Base-by-base conservation (phyloP, 805 yeast species). In the Metschnikowia sp. region DNA sequence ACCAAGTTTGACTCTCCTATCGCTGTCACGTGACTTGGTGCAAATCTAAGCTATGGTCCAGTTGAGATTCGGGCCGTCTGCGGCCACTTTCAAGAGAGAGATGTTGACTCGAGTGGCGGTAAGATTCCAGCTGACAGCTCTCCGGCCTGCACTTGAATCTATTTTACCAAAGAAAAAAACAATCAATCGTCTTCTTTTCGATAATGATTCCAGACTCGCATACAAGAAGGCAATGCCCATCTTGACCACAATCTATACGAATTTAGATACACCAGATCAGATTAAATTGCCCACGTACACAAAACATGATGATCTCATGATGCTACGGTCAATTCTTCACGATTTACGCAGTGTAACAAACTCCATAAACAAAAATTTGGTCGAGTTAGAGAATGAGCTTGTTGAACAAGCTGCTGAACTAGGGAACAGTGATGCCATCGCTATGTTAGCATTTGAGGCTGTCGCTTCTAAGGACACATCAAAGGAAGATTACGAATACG, bases 351-450 rank as follows among this genome's bases (percentile, higher is more conserved):
- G 67, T 6, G 74, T 78, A 32, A 80, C 91, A 1, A 83, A 83
- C 49, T 71, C 84, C 0, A 71, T 78, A 2, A 83, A 85, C 55
- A 75, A 61, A 43, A 69, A 81, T 50, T 66, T 85, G 18, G 68
- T 85, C 5, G 78, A 69, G 11, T 67, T 88, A 32, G 96, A 90
- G 60, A 79, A 82, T 52, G 83, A 80, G 52, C 63, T 91, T 18
- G 76, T 90, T n/a, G 95, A 89, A 50, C 77, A 76, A 43, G 88
- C 96, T 11, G 96, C 96, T 0, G 95, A 87, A 57, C 58, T 81
- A 58, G 96, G 97, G 0, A 81, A 86, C 57, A 78, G 82, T 52
- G 88, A 89, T 63, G 96, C 97, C 0, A 79, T 90, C 19, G 73
- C 92, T 0, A 69, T 87, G 10, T 63, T 91, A 18, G 81, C 92